Evolutionary conservation across 2,329 filamentous ascomycete genomes (phyloP).

Genomic region (Drechslerella dactyloides): DNA sequence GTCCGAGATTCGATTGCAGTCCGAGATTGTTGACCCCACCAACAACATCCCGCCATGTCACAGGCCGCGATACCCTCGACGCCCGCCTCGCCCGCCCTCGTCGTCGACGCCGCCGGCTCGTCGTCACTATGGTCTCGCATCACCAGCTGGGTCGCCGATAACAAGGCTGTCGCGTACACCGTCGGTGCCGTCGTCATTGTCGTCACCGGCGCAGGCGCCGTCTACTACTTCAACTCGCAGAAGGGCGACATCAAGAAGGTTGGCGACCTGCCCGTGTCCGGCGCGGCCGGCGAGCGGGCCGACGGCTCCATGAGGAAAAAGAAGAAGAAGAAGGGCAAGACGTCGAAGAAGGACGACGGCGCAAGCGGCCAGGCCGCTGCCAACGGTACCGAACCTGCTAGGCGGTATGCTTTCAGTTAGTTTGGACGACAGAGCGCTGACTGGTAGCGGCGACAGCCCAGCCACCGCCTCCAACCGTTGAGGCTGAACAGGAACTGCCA

Average conservation of each 20-base stretch:
- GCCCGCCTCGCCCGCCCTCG: slow-evolving; percentile 57
- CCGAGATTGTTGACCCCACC: slow-evolving; percentile 31
- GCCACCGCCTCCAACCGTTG: slow-evolving; percentile 61
- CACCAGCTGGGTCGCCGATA: slow-evolving; percentile 89
- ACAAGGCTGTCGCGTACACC: slow-evolving; percentile 94
- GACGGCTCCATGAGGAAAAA: slow-evolving; percentile 49
- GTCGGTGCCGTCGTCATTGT: slow-evolving; percentile 93
- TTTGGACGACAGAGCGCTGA: not conserved
- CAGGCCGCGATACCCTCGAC: slow-evolving; percentile 35
- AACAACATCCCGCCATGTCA: slow-evolving; percentile 39
- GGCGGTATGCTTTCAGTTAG: not conserved
- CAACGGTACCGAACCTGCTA: slow-evolving; percentile 11
- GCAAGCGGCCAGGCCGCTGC: slow-evolving; percentile 54
- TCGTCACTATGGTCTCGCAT: slow-evolving; percentile 79
- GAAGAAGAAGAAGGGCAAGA: slow-evolving; percentile 86
- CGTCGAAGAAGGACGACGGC: slow-evolving; percentile 74
- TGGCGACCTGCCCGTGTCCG: slow-evolving; percentile 58
- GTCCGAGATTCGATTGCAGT: too few relatives aligned
- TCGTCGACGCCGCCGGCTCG: slow-evolving; percentile 62
- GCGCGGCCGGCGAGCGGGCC: slow-evolving; percentile 55
- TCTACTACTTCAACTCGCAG: slow-evolving; percentile 77
- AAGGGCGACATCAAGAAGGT: slow-evolving; percentile 56
- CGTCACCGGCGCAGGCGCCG: slow-evolving; percentile 85
- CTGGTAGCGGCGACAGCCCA: slow-evolving; percentile 57
- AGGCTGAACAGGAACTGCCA: slow-evolving; percentile 72